A percentile compares a stretch with the other conserved stretches of the same genome.
These are phyloP conservation scores for Juglanconis oblonga DNA, from an alignment of 2,329 filamentous ascomycete genomes.

Conservation along the genomic window DNA sequence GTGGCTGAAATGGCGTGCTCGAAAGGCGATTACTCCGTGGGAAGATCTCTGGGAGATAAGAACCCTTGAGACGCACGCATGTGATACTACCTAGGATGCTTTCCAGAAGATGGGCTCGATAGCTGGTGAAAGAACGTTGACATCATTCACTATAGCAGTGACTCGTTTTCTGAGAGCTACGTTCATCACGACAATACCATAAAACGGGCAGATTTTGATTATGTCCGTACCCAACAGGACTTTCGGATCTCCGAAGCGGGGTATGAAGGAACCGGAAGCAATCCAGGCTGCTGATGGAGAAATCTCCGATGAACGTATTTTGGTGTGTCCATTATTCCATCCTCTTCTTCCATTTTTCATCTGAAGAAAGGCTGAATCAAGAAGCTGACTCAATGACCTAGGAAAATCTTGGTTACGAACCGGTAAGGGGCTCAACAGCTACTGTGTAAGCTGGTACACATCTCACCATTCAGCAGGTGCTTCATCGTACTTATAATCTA, in stretches of 20 bases:
- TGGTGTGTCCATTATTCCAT: neutral
- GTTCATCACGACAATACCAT: too few relatives aligned
- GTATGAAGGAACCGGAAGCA: neutral
- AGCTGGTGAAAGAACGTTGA: too few relatives aligned
- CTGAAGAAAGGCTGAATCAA: neutral
- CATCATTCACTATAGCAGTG: too few relatives aligned
- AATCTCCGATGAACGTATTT: neutral
- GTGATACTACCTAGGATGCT: neutral
- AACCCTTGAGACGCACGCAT: neutral
- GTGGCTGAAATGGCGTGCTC: neutral
- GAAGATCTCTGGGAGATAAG: neutral
- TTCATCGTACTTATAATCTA: slow-evolving; percentile 54
- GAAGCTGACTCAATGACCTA: slow-evolving; percentile 14
- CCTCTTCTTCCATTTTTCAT: too few relatives aligned
- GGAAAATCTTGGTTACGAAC: slow-evolving; percentile 53
- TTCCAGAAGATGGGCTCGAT: neutral
- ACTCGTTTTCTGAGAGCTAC: too few relatives aligned
- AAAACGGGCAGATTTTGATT: too few relatives aligned
- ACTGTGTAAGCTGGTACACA: neutral
- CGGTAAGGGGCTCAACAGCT: slow-evolving; percentile 36
- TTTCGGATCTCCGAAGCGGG: too few relatives aligned
- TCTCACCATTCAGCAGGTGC: slow-evolving; percentile 35
- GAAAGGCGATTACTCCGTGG: neutral
- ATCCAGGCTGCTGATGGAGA: neutral
- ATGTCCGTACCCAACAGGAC: too few relatives aligned